These are phyloP conservation scores for Talaromyces thailandensis DNA, from an alignment of 495 filamentous ascomycete species.

Conservation along the genomic window DNA sequence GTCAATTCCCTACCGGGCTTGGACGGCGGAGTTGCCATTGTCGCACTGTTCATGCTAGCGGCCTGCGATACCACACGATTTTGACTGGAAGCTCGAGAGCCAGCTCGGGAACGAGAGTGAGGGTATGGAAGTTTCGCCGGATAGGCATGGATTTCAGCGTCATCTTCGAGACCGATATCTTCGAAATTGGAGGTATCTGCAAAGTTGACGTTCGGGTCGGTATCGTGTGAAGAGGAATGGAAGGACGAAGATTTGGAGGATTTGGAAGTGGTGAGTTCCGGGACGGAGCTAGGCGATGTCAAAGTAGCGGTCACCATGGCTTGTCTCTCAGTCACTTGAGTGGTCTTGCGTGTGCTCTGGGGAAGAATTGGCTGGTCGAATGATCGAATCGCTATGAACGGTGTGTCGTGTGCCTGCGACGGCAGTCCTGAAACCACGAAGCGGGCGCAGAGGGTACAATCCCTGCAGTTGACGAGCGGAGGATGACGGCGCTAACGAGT, in stretches of 20 bases:
- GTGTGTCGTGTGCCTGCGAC: neutral
- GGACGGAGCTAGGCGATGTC: constrained; percentile 65
- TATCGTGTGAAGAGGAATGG: constrained; percentile 60
- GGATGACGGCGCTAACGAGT: neutral
- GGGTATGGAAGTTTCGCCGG: neutral
- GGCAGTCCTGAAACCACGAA: neutral
- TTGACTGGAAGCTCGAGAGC: constrained; percentile 5
- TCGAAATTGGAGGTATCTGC: constrained; percentile 78
- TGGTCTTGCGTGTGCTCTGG: neutral
- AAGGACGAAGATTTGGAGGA: constrained; percentile 90
- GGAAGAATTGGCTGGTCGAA: neutral
- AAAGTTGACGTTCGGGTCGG: constrained; percentile 55
- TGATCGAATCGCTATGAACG: neutral
- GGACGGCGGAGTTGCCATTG: neutral
- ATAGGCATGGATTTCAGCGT: constrained; percentile 21
- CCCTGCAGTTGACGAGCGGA: neutral
- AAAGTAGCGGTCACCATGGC: constrained; percentile 13
- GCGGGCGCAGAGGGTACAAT: neutral
- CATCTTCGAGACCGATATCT: constrained; percentile 82
- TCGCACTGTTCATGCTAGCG: neutral
- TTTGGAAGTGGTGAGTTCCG: constrained; percentile 75
- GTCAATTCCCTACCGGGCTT: constrained; percentile 18
- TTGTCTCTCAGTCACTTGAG: neutral
- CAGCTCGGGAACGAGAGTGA: constrained; percentile 6
- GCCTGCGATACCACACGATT: neutral